Percentiles rank a stretch among this genome's conserved stretches.
These are phyloP conservation scores for Oryza meyeriana DNA, from an alignment of 176 grass and related monocot species.

Conservation along the genomic window DNA sequence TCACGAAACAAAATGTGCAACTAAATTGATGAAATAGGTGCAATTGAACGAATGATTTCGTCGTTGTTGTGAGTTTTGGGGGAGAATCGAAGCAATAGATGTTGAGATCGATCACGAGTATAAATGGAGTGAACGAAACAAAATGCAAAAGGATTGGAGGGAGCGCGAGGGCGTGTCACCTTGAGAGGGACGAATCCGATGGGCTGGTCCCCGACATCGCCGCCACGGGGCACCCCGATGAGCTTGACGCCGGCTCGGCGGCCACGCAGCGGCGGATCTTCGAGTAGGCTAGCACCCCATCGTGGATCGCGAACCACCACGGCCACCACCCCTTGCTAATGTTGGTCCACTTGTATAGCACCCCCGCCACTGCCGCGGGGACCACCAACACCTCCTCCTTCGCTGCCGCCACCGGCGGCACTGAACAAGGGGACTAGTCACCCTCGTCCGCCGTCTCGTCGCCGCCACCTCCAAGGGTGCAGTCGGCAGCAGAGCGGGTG, in stretches of 20 bases:
- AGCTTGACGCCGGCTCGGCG: constrained; percentile 33
- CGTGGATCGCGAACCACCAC: constrained; percentile 79
- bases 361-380: constrained; percentile 57
- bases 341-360: constrained; percentile 97
- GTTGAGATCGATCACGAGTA: background rate
- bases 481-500: constrained; percentile 95
- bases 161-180: constrained; percentile 33
- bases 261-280: constrained; percentile 65
- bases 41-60: background rate
- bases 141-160: background rate
- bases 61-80: background rate
- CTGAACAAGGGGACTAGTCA: background rate
- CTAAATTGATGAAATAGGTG: background rate
- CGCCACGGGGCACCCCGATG: constrained; percentile 49
- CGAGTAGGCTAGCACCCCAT: constrained; percentile 78
- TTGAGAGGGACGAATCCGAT: constrained; percentile 76
- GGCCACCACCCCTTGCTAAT: constrained; percentile 82
- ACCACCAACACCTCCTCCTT: no score
- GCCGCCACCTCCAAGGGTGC: constrained; percentile 18
- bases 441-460: background rate
- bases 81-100: background rate
- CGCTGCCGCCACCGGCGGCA: background rate
- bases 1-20: background rate
- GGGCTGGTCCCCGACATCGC: constrained; percentile 38
- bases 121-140: background rate